Conservation (phyloP, 345 rosid genomes). For the Erucastrum elatum region DNA sequence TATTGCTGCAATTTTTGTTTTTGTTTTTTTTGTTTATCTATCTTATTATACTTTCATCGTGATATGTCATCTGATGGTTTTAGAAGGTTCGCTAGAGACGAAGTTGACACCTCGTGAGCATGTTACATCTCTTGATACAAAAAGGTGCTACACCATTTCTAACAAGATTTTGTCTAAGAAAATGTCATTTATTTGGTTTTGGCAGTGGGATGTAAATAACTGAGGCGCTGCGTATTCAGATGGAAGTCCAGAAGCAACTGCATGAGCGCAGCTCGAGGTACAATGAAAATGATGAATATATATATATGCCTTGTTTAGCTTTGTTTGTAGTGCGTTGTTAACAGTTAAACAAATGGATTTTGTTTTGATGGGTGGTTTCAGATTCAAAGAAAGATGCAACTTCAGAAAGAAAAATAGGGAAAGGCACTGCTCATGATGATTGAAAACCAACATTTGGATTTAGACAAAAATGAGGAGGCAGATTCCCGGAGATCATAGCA, state of each 20-base stretch:
- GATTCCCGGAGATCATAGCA: constrained; percentile 55
- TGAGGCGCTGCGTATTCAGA: constrained; percentile 84
- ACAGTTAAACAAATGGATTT: background rate
- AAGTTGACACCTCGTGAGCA: constrained; percentile 62
- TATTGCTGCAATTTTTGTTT: background rate
- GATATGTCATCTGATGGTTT: constrained; percentile 10
- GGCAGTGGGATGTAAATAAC: constrained; percentile 73
- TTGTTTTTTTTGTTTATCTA: background rate
- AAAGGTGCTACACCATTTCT: constrained; percentile 39
- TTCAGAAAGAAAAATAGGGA: constrained; percentile 81
- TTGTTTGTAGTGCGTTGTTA: background rate
- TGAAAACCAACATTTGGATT: constrained; percentile 64
- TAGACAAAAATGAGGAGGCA: constrained; percentile 39
- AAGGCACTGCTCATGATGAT: constrained; percentile 61
- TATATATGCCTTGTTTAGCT: constrained; percentile 1
- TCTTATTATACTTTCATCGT: constrained; percentile 6
- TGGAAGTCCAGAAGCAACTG: constrained; percentile 87
- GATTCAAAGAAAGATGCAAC: constrained; percentile 85
- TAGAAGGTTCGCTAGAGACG: constrained; percentile 66
- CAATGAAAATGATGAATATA: background rate
- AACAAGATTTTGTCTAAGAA: background rate
- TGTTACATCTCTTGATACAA: constrained; percentile 60
- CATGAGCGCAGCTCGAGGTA: constrained; percentile 72
- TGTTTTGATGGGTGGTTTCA: constrained; percentile 35
- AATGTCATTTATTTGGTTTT: constrained; percentile 4